These are phyloP conservation scores for Platismatia glauca DNA, from an alignment of 495 filamentous ascomycete genomes.

Conservation along the genomic window DNA sequence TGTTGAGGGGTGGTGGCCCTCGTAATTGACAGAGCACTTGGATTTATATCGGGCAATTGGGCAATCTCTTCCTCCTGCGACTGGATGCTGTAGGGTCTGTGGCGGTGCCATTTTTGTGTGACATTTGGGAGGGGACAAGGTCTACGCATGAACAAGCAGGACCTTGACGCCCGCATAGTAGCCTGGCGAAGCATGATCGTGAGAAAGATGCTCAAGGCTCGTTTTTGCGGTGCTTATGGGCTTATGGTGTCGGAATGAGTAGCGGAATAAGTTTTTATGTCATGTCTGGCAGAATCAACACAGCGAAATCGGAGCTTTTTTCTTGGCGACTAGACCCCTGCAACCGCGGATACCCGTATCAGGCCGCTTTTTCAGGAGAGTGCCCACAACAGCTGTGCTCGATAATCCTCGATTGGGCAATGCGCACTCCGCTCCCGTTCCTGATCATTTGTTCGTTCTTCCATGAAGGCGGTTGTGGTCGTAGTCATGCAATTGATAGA, in stretches of 20 bases:
- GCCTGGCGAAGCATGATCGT: not conserved
- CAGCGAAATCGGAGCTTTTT: conserved; percentile 1
- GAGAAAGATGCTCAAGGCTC: not conserved
- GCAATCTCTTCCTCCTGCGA: conserved; percentile 43
- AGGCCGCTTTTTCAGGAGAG: too few species aligned
- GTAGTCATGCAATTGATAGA: too few species aligned
- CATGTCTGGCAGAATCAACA: not conserved
- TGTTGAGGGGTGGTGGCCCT: conserved; percentile 68
- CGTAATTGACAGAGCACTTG: conserved; percentile 62
- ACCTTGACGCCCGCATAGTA: not conserved
- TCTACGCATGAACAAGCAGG: not conserved
- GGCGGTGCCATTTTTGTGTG: conserved; percentile 28
- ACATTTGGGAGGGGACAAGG: conserved; percentile 8
- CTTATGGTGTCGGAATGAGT: not conserved
- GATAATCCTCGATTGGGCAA: too few species aligned
- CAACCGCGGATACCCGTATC: not conserved
- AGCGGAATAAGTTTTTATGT: not conserved
- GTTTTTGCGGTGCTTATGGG: not conserved
- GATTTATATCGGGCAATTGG: conserved; percentile 57
- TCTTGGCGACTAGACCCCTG: too few species aligned
- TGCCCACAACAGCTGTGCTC: too few species aligned
- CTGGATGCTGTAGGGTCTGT: conserved; percentile 52
- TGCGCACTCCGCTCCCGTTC: too few species aligned
- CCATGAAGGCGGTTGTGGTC: too few species aligned
- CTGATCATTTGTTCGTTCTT: too few species aligned